Evolutionary conservation across 805 yeast genomes (phyloP), one percentile per base, ranked within the genome.

Genomic region (Kuraishia hungarica): DNA sequence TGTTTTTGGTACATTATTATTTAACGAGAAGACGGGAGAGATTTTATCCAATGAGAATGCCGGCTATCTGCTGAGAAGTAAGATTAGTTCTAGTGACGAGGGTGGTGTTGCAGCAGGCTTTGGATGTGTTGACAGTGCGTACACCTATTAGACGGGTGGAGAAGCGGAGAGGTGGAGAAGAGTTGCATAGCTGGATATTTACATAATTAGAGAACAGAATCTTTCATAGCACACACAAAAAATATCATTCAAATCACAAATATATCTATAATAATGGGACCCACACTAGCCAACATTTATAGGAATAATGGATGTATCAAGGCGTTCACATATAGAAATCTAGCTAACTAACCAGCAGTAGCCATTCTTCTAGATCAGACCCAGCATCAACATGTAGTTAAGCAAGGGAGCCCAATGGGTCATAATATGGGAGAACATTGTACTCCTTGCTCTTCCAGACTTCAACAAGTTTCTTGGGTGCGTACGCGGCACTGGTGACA

Each of bases 41-140:
- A 72, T 87, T 11, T 62, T 81, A 46, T 66, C 72, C 54, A 94
- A 94, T 67, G 81, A 81, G 48, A 80, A 80, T 59, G 82, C 91
- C 1, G 98, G 97, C 5, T 89, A 89, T 82, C 75, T 94, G 60
- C 73, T 94, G 61, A 83, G 99, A 72, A 87, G 97, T 0, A 94
- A 94, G 69, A 82, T 91, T 56, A 86, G 89, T 60, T 74, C 86
- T 2, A 87, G 96, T 54, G 85, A 94, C 69, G 99, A 94, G 73
- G 99, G 99, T 46, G 99, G 99, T 47, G 97, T 94, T 39, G 98
- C 98, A 22, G 99, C 99, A 17, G 99, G 99, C 1, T 93, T 89
- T 71, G 99, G 98, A 6, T 91, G 97, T 69, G 89, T 94, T 48
- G 99, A 94, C 69, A 87, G 91, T 64, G 77, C 91, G 43, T 81